Conservation (phyloP, 768 basidiomycete genomes). For the Pisolithus orientalis region DNA sequence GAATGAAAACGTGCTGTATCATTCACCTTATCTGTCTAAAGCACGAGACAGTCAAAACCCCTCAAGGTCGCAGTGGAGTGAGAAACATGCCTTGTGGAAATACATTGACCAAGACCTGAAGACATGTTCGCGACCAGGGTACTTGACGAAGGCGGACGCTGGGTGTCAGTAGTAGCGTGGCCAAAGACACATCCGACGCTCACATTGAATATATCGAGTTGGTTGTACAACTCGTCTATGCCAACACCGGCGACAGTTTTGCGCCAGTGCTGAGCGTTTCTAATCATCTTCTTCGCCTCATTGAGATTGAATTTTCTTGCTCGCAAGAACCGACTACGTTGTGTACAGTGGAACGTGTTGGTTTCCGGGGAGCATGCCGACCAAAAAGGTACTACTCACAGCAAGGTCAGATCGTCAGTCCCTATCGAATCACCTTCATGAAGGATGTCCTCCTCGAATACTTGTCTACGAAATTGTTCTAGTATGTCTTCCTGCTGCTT, state of each 20-base stretch:
- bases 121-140: conserved; percentile 60
- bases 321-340: conserved; percentile 62
- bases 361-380: neutral
- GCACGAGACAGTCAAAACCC: neutral
- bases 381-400: conserved; percentile 34
- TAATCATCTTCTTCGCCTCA: conserved; percentile 59
- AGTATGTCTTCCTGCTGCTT: conserved; percentile 34
- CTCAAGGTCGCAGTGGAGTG: neutral
- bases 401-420: conserved; percentile 50
- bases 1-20: neutral
- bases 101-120: conserved; percentile 77
- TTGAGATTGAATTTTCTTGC: conserved; percentile 59
- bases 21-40: conserved; percentile 62
- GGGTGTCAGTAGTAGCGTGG: neutral
- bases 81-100: conserved; percentile 58
- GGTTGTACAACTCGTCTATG: conserved; percentile 55
- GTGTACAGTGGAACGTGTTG: conserved; percentile 4
- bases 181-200: conserved; percentile 20
- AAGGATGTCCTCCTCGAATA: conserved; percentile 48
- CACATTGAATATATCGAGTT: conserved; percentile 67
- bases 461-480: conserved; percentile 43
- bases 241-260: conserved; percentile 56
- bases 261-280: conserved; percentile 64
- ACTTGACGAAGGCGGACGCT: conserved; percentile 34
- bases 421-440: conserved; percentile 58